These are phyloP conservation scores for Aspergillus sclerotiicarbonarius DNA, from an alignment of 495 filamentous ascomycete genomes.

Conservation along the genomic window DNA sequence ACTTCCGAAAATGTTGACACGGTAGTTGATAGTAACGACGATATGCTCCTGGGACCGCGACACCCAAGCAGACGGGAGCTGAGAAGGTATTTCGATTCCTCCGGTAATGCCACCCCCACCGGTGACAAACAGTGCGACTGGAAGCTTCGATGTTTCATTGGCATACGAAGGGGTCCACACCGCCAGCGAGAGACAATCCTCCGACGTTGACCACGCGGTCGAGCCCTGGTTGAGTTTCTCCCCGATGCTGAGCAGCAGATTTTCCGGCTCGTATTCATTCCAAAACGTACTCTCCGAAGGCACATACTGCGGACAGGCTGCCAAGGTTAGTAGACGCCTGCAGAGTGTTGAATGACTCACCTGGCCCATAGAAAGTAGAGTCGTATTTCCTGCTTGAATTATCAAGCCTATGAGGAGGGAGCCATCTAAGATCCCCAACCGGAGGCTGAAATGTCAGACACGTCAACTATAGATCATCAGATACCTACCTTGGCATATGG, in stretches of 20 bases:
- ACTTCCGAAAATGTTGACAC: conserved; percentile 24
- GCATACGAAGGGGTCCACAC: conserved; percentile 21
- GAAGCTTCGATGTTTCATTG: conserved; percentile 11
- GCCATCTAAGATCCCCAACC: conserved; percentile 12
- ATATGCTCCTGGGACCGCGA: conserved; percentile 49
- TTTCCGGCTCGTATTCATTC: conserved; percentile 16
- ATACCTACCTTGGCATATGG: conserved; percentile 11
- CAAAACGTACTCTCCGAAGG: conserved; percentile 5
- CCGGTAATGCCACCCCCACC: conserved; percentile 22
- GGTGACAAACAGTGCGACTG: conserved; percentile 19
- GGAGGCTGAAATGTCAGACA: conserved; percentile 1
- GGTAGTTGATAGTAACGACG: conserved; percentile 52
- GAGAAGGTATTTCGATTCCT: conserved; percentile 42
- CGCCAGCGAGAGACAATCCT: conserved; percentile 21
- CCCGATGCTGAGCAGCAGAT: conserved; percentile 15
- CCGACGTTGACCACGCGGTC: conserved; percentile 17
- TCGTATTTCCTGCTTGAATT: conserved; percentile 11
- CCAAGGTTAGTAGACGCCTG: not conserved
- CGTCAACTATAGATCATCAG: not conserved
- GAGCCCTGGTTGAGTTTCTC: conserved; percentile 15
- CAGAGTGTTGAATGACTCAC: not conserved
- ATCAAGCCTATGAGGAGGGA: conserved; percentile 8
- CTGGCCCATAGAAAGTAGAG: conserved; percentile 13
- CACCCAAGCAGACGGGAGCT: conserved; percentile 45
- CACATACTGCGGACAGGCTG: conserved; percentile 17